Conservation (phyloP, 2,329 filamentous ascomycete genomes). For the Aspergillus alliaceus region DNA sequence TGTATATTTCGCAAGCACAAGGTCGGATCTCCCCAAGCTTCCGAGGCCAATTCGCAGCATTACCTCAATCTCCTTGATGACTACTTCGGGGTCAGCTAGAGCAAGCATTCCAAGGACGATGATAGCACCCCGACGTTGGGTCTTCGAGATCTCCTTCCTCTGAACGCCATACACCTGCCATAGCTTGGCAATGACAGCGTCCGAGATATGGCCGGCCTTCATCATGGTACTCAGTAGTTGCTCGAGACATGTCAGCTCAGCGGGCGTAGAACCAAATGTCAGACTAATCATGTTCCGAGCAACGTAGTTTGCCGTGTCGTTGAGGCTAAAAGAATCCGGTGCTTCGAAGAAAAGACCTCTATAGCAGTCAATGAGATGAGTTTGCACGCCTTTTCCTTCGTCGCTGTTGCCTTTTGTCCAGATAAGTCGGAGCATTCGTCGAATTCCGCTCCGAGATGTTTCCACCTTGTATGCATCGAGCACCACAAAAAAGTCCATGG, state of each 20-base stretch:
- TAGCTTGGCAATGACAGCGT: slow-evolving; percentile 82
- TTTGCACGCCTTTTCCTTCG: slow-evolving; percentile 96
- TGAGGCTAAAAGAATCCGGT: slow-evolving; percentile 79
- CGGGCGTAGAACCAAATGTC: slow-evolving; percentile 91
- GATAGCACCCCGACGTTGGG: slow-evolving; percentile 86
- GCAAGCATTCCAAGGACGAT: slow-evolving; percentile 97
- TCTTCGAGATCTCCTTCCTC: slow-evolving; percentile 87
- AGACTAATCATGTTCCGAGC: slow-evolving; percentile 98
- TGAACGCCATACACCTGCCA: slow-evolving; percentile 98
- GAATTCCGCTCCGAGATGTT: slow-evolving; percentile 86
- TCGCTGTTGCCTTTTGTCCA: slow-evolving; percentile 99
- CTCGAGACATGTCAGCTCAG: slow-evolving; percentile 91
- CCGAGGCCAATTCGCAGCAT: slow-evolving; percentile 91
- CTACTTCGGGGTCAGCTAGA: slow-evolving; percentile 86
- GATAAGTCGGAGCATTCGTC: slow-evolving; percentile 92
- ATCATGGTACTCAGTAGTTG: slow-evolving; percentile 97
- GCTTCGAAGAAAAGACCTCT: slow-evolving; percentile 94
- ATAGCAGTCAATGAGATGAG: slow-evolving; percentile 95
- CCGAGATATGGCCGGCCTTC: slow-evolving; percentile 83
- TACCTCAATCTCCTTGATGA: slow-evolving; percentile 90
- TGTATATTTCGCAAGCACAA: slow-evolving; percentile 90
- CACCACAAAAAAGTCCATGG: slow-evolving; percentile 97
- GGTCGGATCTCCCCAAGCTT: slow-evolving; percentile 73
- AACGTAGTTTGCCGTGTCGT: slow-evolving; percentile 92
- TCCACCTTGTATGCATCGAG: slow-evolving; percentile 96